Evolutionary conservation across 805 yeast species (phyloP), one percentile per base, ranked within the genome.

Genomic region (Jamesozyma gamospora): DNA sequence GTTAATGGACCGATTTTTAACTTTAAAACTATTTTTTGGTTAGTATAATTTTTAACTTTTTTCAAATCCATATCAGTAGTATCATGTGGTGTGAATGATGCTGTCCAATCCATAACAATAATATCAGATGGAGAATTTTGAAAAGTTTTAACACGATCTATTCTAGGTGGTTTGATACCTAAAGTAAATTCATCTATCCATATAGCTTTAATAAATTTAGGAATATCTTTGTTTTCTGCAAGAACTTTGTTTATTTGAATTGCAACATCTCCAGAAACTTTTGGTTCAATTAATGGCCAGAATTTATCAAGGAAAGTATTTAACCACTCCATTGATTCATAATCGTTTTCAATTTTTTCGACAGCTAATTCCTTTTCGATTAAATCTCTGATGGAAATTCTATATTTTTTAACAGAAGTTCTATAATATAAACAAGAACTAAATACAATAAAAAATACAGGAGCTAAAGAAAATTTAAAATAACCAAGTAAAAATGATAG

Each of bases 91-190:
- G 83, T 81, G 66, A 87, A 83, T 1, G 95, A 82, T 35, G 81
- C 74, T 32, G 79, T 79, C 96, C 96, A 87, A 61, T 90, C 97
- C 95, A 92, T 90, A 39, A 92, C 95, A 11, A 87, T 92, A 41
- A 90, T 80, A 54, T 88, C 95, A 46, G 81, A 83, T 27, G 76
- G 77, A 14, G 95, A 87, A 47, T 88, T 82, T 30, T 79, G 82
- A 53, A 86, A 74, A 2, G 96, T 83, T 56, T 90, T 82, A 16
- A 90, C 95, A 48, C 71, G 71, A 55, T 88, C 96, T 44, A 90
- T 71, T 58, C 97, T 73, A 18, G 95, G 95, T 8, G 98, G 95
- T 64, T 90, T 90, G 4, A 95, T 81, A 46, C 98, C 98, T 17
- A 81, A 73, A 6, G 96, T 88, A 57, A 90, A 79, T 39, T 83